Percentiles rank a stretch among this genome's conserved stretches.
phyloP scores from a whole-genome alignment of 2,329 filamentous ascomycete genomes.

The Cytospora chrysosperma region DNA sequence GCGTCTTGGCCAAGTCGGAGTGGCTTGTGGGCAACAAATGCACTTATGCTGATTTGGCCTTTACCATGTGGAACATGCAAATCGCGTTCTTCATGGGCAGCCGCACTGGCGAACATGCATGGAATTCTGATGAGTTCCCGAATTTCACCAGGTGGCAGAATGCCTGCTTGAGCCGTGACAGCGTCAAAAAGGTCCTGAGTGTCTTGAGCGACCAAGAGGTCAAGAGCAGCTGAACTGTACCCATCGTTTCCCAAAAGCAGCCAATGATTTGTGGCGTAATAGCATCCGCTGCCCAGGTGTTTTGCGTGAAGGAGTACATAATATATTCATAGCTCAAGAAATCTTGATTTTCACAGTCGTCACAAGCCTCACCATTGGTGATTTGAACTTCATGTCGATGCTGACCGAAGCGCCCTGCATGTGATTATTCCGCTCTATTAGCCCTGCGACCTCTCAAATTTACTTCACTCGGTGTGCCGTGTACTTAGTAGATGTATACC shows the following conservation, averaged over 20 bases:
- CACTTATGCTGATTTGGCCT: conserved; percentile 20
- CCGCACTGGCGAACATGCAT: conserved; percentile 13
- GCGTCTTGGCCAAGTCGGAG: not conserved
- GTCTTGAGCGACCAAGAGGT: conserved; percentile 9
- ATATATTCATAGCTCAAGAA: too few species aligned
- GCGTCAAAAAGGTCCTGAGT: conserved; percentile 11
- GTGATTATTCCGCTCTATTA: too few species aligned
- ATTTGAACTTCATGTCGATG: too few species aligned
- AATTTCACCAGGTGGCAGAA: conserved; percentile 12
- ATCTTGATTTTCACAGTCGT: too few species aligned
- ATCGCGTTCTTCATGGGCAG: conserved; percentile 12
- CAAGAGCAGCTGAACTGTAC: not conserved
- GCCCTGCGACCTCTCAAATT: too few species aligned
- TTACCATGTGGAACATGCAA: conserved; percentile 13
- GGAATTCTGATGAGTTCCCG: conserved; percentile 9
- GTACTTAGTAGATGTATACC: too few species aligned
- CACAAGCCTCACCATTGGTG: too few species aligned
- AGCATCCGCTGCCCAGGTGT: not conserved
- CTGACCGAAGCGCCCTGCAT: too few species aligned
- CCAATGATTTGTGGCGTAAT: not conserved
- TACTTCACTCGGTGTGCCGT: too few species aligned
- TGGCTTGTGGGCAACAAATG: not conserved
- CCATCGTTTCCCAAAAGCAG: not conserved
- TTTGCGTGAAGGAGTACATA: too few species aligned
- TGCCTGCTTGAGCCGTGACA: conserved; percentile 9